Percentiles rank a stretch among this genome's conserved stretches.
phyloP scores from a whole-genome alignment of 768 basidiomycete genomes.

The Lepiota brunneoincarnata region DNA sequence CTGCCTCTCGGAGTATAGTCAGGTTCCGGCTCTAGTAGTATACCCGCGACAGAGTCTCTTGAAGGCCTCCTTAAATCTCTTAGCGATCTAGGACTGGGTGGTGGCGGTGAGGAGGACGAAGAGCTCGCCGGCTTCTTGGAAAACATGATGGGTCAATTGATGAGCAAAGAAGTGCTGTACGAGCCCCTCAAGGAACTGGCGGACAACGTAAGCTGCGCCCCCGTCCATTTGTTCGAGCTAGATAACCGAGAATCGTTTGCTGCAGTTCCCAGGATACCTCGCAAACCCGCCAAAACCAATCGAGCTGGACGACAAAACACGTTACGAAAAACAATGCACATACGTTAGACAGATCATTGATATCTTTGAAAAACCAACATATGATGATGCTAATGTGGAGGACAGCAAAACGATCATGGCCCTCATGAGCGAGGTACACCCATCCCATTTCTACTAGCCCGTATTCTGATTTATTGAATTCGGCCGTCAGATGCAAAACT shows the following conservation, averaged over 20 bases:
- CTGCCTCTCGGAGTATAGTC: constrained; percentile 16
- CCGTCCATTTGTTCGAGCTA: background rate
- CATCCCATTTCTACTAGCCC: background rate
- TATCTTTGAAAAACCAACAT: constrained; percentile 62
- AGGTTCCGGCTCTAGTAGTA: constrained; percentile 17
- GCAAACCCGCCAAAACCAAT: constrained; percentile 50
- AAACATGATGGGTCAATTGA: constrained; percentile 76
- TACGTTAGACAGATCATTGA: constrained; percentile 58
- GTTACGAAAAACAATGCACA: constrained; percentile 59
- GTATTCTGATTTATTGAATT: background rate
- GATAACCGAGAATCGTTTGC: background rate
- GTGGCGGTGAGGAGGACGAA: constrained; percentile 37
- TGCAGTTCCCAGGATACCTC: constrained; percentile 83
- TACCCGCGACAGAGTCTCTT: constrained; percentile 34
- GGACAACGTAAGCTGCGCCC: constrained; percentile 49
- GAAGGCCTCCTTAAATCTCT: constrained; percentile 54
- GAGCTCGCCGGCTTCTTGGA: constrained; percentile 71
- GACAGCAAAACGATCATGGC: constrained; percentile 49
- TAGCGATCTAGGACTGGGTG: constrained; percentile 32
- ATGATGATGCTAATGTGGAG: constrained; percentile 51
- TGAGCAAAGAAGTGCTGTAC: constrained; percentile 82
- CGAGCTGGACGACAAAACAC: constrained; percentile 53
- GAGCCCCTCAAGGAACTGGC: constrained; percentile 82
- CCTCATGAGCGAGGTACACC: constrained; percentile 74
- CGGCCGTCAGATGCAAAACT: constrained; percentile 64